Evolutionary conservation across 148 eudicot genomes (phyloP).

Genomic region (Camellia japonica): DNA sequence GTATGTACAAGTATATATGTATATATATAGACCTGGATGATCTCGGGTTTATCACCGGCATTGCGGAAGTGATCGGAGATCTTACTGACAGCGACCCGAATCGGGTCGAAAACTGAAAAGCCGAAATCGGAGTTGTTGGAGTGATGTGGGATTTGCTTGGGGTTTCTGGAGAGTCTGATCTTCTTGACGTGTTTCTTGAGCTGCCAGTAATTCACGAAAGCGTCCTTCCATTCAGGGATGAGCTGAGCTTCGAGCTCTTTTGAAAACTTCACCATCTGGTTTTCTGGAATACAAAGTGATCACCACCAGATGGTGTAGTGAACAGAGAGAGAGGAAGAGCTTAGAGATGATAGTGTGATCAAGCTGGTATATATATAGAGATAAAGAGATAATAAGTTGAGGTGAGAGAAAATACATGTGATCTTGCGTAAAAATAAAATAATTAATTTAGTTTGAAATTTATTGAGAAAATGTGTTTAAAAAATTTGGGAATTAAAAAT

Average conservation of each 20-base stretch:
- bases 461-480: too few relatives aligned
- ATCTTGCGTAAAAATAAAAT: background rate
- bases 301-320: background rate
- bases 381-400: background rate
- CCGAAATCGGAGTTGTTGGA: conserved; percentile 31
- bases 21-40: conserved; percentile 32
- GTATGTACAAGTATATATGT: background rate
- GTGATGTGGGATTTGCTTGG: conserved; percentile 26
- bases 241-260: conserved; percentile 93
- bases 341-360: background rate
- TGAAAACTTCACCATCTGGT: conserved; percentile 85
- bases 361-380: conserved; percentile 13
- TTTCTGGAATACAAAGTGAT: background rate
- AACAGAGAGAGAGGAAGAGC: conserved; percentile 9
- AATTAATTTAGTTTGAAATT: too few relatives aligned
- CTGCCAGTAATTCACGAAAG: conserved; percentile 81
- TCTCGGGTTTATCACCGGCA: conserved; percentile 20
- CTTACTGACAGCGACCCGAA: conserved; percentile 23
- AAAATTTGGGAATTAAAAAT: too few relatives aligned
- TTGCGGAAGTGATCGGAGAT: conserved; percentile 20
- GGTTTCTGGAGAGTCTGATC: conserved; percentile 50
- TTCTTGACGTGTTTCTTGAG: conserved; percentile 83
- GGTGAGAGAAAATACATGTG: background rate
- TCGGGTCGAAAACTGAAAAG: conserved; percentile 55
- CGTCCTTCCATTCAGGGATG: conserved; percentile 92